Conservation (phyloP, 495 filamentous ascomycete species). For the Neurospora sp. region DNA sequence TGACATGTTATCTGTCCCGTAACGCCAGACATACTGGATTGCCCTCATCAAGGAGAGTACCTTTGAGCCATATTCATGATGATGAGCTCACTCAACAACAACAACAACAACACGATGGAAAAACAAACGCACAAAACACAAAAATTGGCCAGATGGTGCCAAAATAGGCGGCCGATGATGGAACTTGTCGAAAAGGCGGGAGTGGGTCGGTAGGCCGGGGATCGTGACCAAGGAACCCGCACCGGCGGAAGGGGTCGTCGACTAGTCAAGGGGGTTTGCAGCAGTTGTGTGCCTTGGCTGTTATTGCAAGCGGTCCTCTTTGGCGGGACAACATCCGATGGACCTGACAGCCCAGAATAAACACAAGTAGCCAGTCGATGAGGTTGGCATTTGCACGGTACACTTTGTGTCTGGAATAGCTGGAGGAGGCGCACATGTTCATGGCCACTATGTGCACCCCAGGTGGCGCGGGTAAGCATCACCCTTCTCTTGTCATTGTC, state of each 20-base stretch:
- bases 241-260: background rate
- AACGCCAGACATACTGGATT: background rate
- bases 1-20: background rate
- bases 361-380: background rate
- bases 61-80: background rate
- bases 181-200: background rate
- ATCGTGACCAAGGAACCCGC: background rate
- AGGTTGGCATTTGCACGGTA: background rate
- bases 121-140: background rate
- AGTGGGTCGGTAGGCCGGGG: background rate
- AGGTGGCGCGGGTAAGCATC: background rate
- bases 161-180: background rate
- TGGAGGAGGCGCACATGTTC: background rate
- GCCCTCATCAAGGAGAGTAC: background rate
- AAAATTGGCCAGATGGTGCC: background rate
- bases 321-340: background rate
- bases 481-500: background rate
- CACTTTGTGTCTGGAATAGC: background rate
- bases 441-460: background rate
- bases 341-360: background rate
- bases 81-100: background rate
- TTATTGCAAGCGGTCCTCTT: background rate
- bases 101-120: background rate
- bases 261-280: background rate
- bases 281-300: background rate